Evolutionary conservation across 2,329 filamentous ascomycete genomes (phyloP), one percentile per base, ranked within the genome.

Genomic region (Aureobasidium sp.): DNA sequence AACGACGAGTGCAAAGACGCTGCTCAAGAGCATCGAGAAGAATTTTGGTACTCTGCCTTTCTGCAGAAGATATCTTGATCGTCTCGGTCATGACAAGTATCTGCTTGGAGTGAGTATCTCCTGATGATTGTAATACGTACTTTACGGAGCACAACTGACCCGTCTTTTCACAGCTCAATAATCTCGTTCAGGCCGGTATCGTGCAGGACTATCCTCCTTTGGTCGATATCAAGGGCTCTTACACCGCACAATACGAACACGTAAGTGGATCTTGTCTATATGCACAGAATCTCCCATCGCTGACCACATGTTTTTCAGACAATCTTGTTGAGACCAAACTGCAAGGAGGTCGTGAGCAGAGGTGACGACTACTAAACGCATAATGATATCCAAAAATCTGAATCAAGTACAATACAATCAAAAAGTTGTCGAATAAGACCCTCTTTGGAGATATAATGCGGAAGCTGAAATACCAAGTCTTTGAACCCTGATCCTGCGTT

Each of bases 181-280:
- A 76, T 41, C 76, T 87, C 27, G 77, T 85, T 1, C 77, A 79
- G 7, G 77, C 81, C 59, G 85, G 83, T 0, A 77, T 87, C 24
- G 74, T 87, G 3, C 80, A 87, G 46, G 71, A 77, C 4, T 84
- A 87, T 68, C 73, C 73, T 15, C 85, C 84, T 1, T 73, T 87
- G 29, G 73, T 78, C 37, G 85, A 87, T 66, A 70, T 82, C 46
- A 76, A 79, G 65, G 84, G 84, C 1, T 86, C 84, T 1, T 87
- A 86, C 69, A 80, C 82, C 5, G 85, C 85, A 10, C 85, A 87
- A 67, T 87, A 83, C 69, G 85, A 87, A 73, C 85, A 83, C 71
- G 81, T 70, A 76, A 78, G 68, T 69, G 47, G 8, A 10, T 8
- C 6, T 24, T 6, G 15, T 15, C 24, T 24, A n/a, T 24, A 6